Percentiles rank a stretch among this genome's conserved stretches.
Evolutionary conservation across 805 yeast genomes (phyloP).

Genomic region (Spathaspora gorwiae): DNA sequence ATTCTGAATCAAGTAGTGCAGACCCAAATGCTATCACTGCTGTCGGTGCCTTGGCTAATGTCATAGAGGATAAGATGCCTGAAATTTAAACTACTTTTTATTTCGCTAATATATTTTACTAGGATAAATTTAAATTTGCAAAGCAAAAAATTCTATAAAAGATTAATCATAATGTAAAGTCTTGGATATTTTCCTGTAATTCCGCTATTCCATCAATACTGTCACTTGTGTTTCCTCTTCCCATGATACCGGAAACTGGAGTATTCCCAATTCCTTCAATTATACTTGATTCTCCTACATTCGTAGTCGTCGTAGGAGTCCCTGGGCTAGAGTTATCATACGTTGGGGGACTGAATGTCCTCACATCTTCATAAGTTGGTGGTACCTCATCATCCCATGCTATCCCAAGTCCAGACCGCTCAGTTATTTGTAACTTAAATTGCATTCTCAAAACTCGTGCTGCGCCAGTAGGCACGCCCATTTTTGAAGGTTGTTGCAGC

Average conservation of each 20-base stretch:
- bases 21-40: not conserved
- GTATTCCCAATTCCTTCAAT: slow-evolving; percentile 43
- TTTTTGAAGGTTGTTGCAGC: slow-evolving; percentile 11
- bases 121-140: too few species aligned
- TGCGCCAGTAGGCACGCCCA: slow-evolving; percentile 86
- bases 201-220: slow-evolving; percentile 27
- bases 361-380: slow-evolving; percentile 85
- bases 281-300: slow-evolving; percentile 23
- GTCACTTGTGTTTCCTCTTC: slow-evolving; percentile 8
- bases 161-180: slow-evolving; percentile 19
- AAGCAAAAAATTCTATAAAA: too few species aligned
- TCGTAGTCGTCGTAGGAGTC: slow-evolving; percentile 4
- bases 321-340: slow-evolving; percentile 35
- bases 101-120: too few species aligned
- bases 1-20: not conserved
- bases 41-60: not conserved
- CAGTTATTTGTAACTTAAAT: slow-evolving; percentile 77
- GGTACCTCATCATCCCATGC: slow-evolving; percentile 99
- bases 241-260: slow-evolving; percentile 27
- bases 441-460: slow-evolving; percentile 95
- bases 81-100: too few species aligned
- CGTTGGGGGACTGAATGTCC: slow-evolving; percentile 81
- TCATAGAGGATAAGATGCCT: not conserved
- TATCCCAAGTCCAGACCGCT: slow-evolving; percentile 90
- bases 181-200: slow-evolving; percentile 31